A percentile compares a stretch with the other conserved stretches of the same genome.
Conservation (phyloP, 495 filamentous ascomycete genomes). For the Penicillium cosmopolitanum region DNA sequence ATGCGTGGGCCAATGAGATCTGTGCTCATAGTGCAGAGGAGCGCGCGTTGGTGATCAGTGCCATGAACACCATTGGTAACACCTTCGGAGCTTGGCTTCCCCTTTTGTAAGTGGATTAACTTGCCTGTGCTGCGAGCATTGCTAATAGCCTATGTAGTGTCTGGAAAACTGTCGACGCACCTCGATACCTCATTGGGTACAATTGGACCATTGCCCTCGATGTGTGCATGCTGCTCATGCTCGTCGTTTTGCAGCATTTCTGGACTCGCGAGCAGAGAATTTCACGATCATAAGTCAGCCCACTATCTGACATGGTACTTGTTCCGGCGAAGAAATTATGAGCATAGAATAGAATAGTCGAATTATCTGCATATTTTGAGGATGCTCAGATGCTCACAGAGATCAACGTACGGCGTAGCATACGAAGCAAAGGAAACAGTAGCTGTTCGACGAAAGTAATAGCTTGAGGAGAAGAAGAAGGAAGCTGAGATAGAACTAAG, state of each 20-base stretch:
- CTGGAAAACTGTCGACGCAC: slow-evolving; percentile 35
- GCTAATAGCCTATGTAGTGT: slow-evolving; percentile 21
- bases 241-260: slow-evolving; percentile 26
- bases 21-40: slow-evolving; percentile 59
- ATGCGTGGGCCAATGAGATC: slow-evolving; percentile 59
- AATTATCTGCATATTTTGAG: too few relatives aligned
- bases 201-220: slow-evolving; percentile 34
- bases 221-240: slow-evolving; percentile 33
- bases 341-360: too few relatives aligned
- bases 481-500: too few relatives aligned
- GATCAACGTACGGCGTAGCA: too few relatives aligned
- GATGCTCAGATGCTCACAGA: too few relatives aligned
- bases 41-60: slow-evolving; percentile 55
- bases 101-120: slow-evolving; percentile 23
- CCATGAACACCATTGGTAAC: slow-evolving; percentile 57
- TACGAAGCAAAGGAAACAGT: too few relatives aligned
- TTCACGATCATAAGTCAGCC: slow-evolving; percentile 1
- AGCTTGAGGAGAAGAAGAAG: too few relatives aligned
- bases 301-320: neutral
- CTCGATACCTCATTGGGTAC: slow-evolving; percentile 32
- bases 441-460: too few relatives aligned
- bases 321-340: too few relatives aligned
- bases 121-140: neutral
- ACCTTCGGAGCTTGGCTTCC: slow-evolving; percentile 42
- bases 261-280: slow-evolving; percentile 26